Evolutionary conservation across 345 rosid genomes (phyloP).

Genomic region (Dipteronia sinensis): DNA sequence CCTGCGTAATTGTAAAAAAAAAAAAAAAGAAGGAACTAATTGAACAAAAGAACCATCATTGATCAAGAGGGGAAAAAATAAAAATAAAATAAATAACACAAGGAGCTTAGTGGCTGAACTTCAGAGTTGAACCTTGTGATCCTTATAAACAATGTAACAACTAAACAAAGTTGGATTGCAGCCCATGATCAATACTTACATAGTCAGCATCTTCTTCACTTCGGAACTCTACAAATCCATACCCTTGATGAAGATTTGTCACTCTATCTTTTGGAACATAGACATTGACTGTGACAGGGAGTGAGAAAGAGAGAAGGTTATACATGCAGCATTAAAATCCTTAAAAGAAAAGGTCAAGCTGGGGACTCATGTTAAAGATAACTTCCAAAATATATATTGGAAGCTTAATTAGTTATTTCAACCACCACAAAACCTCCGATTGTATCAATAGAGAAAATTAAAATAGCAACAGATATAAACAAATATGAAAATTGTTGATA

Average conservation of each 20-base stretch:
- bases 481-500: too few relatives aligned
- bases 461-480: not conserved
- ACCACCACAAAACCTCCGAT: not conserved
- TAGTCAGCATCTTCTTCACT: slow-evolving; percentile 99
- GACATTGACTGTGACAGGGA: slow-evolving; percentile 66
- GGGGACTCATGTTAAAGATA: not conserved
- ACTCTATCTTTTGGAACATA: slow-evolving; percentile 98
- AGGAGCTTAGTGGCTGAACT: not conserved
- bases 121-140: not conserved
- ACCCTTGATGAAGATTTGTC: slow-evolving; percentile 91
- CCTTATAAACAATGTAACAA: not conserved
- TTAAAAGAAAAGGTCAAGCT: not conserved
- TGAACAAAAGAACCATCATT: not conserved
- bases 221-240: slow-evolving; percentile 89
- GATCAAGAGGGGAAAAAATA: too few relatives aligned
- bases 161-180: not conserved
- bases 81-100: not conserved
- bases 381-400: not conserved
- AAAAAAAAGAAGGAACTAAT: not conserved
- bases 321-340: not conserved
- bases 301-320: not conserved
- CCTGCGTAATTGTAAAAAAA: slow-evolving; percentile 41
- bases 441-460: not conserved
- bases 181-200: slow-evolving; percentile 40
- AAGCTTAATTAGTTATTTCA: not conserved